Conservation (phyloP, 257 asterid genomes). For the Nicotiana otophora region DNA sequence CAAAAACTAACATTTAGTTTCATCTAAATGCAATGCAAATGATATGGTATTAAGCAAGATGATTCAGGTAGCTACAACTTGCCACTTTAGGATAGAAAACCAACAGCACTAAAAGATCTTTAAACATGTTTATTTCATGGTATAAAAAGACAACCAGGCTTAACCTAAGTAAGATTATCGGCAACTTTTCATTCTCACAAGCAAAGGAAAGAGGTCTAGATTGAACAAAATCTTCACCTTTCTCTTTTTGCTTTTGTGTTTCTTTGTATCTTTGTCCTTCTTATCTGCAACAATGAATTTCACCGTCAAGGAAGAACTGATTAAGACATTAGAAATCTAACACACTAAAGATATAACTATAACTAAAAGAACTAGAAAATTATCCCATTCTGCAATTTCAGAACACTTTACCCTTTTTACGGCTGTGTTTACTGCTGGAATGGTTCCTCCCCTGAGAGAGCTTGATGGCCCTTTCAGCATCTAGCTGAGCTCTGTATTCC, state of each 20-base stretch:
- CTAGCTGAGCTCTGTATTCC: conserved; percentile 96
- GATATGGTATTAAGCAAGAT: neutral
- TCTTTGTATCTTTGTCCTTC: conserved; percentile 74
- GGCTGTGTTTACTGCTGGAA: conserved; percentile 64
- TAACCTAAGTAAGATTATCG: neutral
- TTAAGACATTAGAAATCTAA: neutral
- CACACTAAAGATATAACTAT: neutral
- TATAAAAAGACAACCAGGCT: neutral
- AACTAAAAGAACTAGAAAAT: neutral
- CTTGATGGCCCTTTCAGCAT: conserved; percentile 85
- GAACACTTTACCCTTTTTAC: conserved; percentile 52
- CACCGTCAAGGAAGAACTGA: conserved; percentile 1
- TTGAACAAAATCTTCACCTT: conserved; percentile 46
- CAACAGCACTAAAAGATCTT: neutral
- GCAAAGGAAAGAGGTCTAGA: neutral
- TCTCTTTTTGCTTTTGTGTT: conserved; percentile 73
- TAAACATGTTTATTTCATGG: neutral
- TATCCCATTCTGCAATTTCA: neutral
- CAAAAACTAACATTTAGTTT: neutral
- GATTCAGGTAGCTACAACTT: neutral
- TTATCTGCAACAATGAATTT: conserved; percentile 50
- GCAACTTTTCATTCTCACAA: neutral
- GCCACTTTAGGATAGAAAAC: neutral
- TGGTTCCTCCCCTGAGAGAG: conserved; percentile 87
- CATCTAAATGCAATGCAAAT: neutral